phyloP scores from a whole-genome alignment of 1,284 basidiomycete genomes.

The Leccinum cinnamomeum region DNA sequence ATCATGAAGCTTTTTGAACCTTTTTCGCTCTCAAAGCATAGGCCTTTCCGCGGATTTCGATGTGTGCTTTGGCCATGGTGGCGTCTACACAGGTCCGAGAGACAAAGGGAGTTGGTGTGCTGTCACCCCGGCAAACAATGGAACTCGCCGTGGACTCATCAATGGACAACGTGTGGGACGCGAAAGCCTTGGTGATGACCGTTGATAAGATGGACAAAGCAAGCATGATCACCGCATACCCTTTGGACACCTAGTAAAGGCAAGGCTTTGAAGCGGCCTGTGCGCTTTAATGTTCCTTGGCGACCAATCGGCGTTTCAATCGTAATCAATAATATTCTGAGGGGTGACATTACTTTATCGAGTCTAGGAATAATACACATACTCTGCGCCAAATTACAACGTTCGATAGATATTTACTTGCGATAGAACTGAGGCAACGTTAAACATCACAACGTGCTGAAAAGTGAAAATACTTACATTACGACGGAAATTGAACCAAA shows the following conservation, averaged over 20 bases:
- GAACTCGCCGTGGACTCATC: constrained; percentile 9
- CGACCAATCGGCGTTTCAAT: constrained; percentile 10
- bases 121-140: constrained; percentile 16
- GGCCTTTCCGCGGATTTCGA: constrained; percentile 4
- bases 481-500: constrained; percentile 87
- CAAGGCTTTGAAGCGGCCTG: constrained; percentile 1
- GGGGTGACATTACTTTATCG: constrained; percentile 30
- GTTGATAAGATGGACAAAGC: constrained; percentile 28
- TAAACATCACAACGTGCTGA: constrained; percentile 16
- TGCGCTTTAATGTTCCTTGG: constrained; percentile 5
- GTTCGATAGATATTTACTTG: constrained; percentile 42
- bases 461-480: constrained; percentile 56
- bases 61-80: constrained; percentile 22
- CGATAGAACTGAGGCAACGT: constrained; percentile 61
- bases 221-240: constrained; percentile 2
- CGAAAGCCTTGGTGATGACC: constrained; percentile 6
- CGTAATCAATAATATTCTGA: constrained; percentile 13
- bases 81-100: constrained; percentile 8
- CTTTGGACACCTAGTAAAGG: constrained; percentile 17
- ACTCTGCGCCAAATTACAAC: constrained; percentile 12
- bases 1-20: constrained; percentile 26
- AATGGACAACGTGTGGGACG: not conserved
- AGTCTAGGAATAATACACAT: constrained; percentile 17
- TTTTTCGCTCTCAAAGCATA: constrained; percentile 6
- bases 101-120: constrained; percentile 25